phyloP scores from a whole-genome alignment of 2,329 filamentous ascomycete species.

The Aaosphaeria pasadenensis region DNA sequence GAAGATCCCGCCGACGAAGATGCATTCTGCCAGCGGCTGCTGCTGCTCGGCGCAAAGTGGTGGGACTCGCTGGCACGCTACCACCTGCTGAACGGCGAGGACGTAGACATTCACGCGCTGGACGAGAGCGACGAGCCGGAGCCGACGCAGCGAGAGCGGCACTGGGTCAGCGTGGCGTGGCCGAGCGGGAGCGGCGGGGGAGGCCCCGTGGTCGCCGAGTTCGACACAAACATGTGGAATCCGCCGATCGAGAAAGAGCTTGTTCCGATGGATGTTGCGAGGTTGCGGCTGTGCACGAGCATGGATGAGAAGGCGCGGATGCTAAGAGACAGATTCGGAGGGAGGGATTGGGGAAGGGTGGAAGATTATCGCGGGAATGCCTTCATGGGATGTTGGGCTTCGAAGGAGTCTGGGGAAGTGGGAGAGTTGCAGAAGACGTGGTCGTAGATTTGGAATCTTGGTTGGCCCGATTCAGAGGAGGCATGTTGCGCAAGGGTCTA shows the following conservation, averaged over 20 bases:
- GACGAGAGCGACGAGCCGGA: constrained; percentile 4
- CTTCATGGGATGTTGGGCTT: constrained; percentile 5
- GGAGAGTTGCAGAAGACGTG: constrained; percentile 3
- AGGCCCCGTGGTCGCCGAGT: constrained; percentile 10
- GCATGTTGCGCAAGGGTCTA: too few relatives aligned
- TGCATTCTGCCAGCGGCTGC: constrained; percentile 8
- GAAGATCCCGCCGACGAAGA: constrained; percentile 7
- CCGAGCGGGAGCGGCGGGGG: constrained; percentile 7
- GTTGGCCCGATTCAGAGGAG: too few relatives aligned
- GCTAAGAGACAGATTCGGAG: constrained; percentile 6
- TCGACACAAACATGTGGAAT: constrained; percentile 8
- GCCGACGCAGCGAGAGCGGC: constrained; percentile 5
- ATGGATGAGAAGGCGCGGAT: constrained; percentile 8
- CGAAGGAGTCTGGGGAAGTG: constrained; percentile 4
- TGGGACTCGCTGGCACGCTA: constrained; percentile 10
- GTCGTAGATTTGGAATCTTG: too few relatives aligned
- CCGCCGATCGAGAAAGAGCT: constrained; percentile 2
- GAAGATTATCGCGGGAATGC: constrained; percentile 6
- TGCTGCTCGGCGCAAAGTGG: constrained; percentile 15
- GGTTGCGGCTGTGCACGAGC: constrained; percentile 6
- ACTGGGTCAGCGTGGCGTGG: constrained; percentile 12
- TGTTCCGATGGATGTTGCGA: constrained; percentile 7
- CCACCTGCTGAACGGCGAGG: constrained; percentile 3
- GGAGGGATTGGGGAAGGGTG: constrained; percentile 2
- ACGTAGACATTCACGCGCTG: constrained; percentile 2